phyloP scores from a whole-genome alignment of 2,329 filamentous ascomycete species.

The Sporothrix brunneoviolacea region DNA sequence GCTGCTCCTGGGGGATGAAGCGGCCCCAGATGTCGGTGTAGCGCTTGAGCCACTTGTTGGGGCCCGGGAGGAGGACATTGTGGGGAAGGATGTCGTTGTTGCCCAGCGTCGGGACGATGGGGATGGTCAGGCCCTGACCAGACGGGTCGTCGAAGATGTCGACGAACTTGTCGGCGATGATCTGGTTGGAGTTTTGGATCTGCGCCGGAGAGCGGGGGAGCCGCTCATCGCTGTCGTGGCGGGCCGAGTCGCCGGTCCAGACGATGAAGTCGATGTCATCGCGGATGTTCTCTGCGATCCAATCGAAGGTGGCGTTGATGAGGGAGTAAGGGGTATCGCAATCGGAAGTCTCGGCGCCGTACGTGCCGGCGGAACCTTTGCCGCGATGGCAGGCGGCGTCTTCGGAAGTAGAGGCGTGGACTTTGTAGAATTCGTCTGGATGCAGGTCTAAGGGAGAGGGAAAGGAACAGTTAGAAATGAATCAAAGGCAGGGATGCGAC shows the following conservation, averaged over 20 bases:
- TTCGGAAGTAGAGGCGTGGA: constrained; percentile 63
- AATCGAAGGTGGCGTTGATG: constrained; percentile 81
- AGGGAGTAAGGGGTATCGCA: constrained; percentile 81
- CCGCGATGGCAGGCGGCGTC: constrained; percentile 72
- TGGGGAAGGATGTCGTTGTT: constrained; percentile 98
- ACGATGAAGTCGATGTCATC: constrained; percentile 82
- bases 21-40: constrained; percentile 74
- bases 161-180: constrained; percentile 68
- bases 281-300: constrained; percentile 72
- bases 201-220: constrained; percentile 69
- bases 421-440: constrained; percentile 80
- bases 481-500: background rate
- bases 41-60: constrained; percentile 75
- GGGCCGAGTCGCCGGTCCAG: constrained; percentile 86
- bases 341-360: constrained; percentile 78
- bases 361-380: constrained; percentile 68
- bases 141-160: constrained; percentile 59
- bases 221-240: constrained; percentile 81
- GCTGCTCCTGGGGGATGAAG: constrained; percentile 89
- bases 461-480: background rate
- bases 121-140: constrained; percentile 59
- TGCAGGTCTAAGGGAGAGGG: constrained; percentile 64
- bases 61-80: constrained; percentile 81
- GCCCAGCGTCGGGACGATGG: constrained; percentile 83
- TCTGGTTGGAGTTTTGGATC: constrained; percentile 70